Percentiles rank a stretch among this genome's conserved stretches.
phyloP scores from a whole-genome alignment of 2,329 filamentous ascomycete genomes.

The Emergomyces africanus region DNA sequence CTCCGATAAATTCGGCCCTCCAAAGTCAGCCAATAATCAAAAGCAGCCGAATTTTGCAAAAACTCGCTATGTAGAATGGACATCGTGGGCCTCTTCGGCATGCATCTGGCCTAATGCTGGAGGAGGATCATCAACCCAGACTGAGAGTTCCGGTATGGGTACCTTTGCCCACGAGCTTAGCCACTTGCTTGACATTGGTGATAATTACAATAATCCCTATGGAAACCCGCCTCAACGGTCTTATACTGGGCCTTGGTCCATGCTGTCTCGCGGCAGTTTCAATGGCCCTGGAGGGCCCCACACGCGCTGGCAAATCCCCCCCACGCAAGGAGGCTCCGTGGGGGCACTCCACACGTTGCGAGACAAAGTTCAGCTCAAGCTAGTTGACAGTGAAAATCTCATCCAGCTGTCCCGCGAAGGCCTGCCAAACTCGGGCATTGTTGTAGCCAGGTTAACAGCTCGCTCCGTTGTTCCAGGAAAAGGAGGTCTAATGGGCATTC shows the following conservation, averaged over 20 bases:
- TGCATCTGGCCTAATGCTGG: slow-evolving; percentile 12
- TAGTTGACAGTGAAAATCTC: slow-evolving; percentile 4
- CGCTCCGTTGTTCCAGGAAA: slow-evolving; percentile 6
- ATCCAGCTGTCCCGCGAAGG: slow-evolving; percentile 9
- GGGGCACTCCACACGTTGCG: slow-evolving; percentile 10
- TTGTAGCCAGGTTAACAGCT: slow-evolving; percentile 8
- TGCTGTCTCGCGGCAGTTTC: slow-evolving; percentile 12
- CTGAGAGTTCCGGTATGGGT: slow-evolving; percentile 11
- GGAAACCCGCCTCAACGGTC: slow-evolving; percentile 7
- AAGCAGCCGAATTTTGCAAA: slow-evolving; percentile 5
- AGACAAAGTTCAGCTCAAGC: slow-evolving; percentile 8
- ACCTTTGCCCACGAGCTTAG: slow-evolving; percentile 11
- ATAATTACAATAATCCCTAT: slow-evolving; percentile 13
- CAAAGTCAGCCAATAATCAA: slow-evolving; percentile 3
- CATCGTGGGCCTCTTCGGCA: slow-evolving; percentile 10
- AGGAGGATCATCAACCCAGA: slow-evolving; percentile 10
- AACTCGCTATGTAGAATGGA: slow-evolving; percentile 11
- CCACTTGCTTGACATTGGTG: slow-evolving; percentile 11
- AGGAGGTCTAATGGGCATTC: slow-evolving; percentile 7
- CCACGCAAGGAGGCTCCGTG: slow-evolving; percentile 8
- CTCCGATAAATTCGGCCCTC: slow-evolving; percentile 7
- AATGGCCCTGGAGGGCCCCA: slow-evolving; percentile 12
- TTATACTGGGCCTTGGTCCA: slow-evolving; percentile 11
- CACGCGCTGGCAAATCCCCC: slow-evolving; percentile 10
- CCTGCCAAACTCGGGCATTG: slow-evolving; percentile 7